These are phyloP conservation scores for Wickerhamomyces canadensis DNA, from an alignment of 805 yeast genomes.

Conservation along the genomic window DNA sequence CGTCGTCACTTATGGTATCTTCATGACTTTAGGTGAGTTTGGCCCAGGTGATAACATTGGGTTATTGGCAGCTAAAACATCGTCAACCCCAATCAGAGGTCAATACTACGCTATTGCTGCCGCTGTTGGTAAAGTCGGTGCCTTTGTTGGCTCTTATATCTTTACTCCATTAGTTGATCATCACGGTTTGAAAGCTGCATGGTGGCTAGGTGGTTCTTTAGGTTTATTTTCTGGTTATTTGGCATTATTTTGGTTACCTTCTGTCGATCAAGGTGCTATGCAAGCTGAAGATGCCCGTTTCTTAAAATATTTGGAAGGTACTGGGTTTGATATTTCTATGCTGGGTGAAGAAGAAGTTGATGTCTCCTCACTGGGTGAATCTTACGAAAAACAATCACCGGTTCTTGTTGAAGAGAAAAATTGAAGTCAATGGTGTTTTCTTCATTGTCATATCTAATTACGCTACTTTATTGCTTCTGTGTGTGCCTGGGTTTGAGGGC, in stretches of 20 bases:
- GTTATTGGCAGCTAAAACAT: slow-evolving; percentile 77
- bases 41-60: slow-evolving; percentile 95
- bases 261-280: slow-evolving; percentile 80
- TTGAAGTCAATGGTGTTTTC: too few species aligned
- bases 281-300: slow-evolving; percentile 71
- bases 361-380: too few species aligned
- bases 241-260: slow-evolving; percentile 69
- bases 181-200: slow-evolving; percentile 71
- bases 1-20: slow-evolving; percentile 84
- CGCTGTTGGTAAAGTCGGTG: slow-evolving; percentile 88
- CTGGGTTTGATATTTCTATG: slow-evolving; percentile 65
- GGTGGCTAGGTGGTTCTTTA: slow-evolving; percentile 74
- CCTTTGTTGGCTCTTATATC: slow-evolving; percentile 83
- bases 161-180: slow-evolving; percentile 74
- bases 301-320: slow-evolving; percentile 53
- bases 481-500: too few species aligned
- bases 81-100: slow-evolving; percentile 85
- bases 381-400: slow-evolving; percentile 1
- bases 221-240: slow-evolving; percentile 67
- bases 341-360: slow-evolving; percentile 41
- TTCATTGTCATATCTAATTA: too few species aligned
- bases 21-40: slow-evolving; percentile 82
- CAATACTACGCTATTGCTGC: slow-evolving; percentile 89
- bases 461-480: too few species aligned
- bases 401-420: too few species aligned